Conservation (phyloP, 176 grass and related monocot genomes). For the Triticum aestivum region IWGSC_CS_RefSeq_v2.1 NC_057795.1:337657177-337657676, state of each 20-base stretch:
- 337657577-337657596: no score
- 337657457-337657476: conserved; percentile 13
- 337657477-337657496: not conserved
- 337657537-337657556: no score
- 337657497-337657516: not conserved
- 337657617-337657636: no score
- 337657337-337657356: not conserved
- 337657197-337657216: conserved; percentile 35
- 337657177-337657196: conserved; percentile 71
- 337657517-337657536: not conserved
- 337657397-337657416: not conserved
- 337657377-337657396: not conserved
- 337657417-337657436: not conserved
- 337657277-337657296: not conserved
- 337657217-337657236: conserved; percentile 88
- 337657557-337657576: no score
- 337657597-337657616: no score
- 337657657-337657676: no score
- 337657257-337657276: conserved; percentile 12
- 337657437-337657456: not conserved
- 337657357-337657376: not conserved
- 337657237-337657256: conserved; percentile 27
- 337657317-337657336: not conserved
- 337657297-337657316: not conserved
- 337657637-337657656: no score